Evolutionary conservation across 306 rosid genomes (phyloP).

Genomic region (Inga laurina): DNA sequence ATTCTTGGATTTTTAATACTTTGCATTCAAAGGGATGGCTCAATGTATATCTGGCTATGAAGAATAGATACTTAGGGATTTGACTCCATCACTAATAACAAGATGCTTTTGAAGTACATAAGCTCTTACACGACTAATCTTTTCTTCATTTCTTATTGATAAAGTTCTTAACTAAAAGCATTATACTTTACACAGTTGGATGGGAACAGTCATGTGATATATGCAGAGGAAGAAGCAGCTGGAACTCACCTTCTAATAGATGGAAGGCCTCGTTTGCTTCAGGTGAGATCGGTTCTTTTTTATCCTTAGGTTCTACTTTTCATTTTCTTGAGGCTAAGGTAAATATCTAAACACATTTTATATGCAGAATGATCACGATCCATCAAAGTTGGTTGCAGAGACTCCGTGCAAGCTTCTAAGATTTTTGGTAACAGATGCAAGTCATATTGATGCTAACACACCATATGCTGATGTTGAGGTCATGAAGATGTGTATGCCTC

Average conservation of each 20-base stretch:
- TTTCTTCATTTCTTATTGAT: constrained; percentile 9
- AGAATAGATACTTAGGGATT: not conserved
- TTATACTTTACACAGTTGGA: constrained; percentile 66
- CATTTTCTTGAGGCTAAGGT: constrained; percentile 29
- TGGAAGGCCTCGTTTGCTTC: constrained; percentile 99
- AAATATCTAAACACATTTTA: constrained; percentile 33
- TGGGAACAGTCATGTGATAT: constrained; percentile 96
- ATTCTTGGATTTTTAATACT: constrained; percentile 5
- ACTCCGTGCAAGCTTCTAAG: constrained; percentile 96
- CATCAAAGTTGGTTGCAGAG: constrained; percentile 93
- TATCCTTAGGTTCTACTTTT: not conserved
- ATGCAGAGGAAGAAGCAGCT: constrained; percentile 99
- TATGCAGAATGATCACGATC: constrained; percentile 95
- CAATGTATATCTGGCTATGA: not conserved
- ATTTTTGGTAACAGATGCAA: constrained; percentile 69
- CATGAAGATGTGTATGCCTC: constrained; percentile 99
- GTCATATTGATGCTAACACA: constrained; percentile 85
- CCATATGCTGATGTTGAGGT: constrained; percentile 99
- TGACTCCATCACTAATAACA: not conserved
- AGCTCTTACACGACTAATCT: not conserved
- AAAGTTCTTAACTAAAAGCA: constrained; percentile 34
- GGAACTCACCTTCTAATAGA: constrained; percentile 98
- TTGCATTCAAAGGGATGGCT: not conserved
- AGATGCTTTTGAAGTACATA: not conserved
- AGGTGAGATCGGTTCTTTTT: constrained; percentile 57